Evolutionary conservation across 2,329 filamentous ascomycete genomes (phyloP).

Genomic region (Aspergillus fumigatus): DNA sequence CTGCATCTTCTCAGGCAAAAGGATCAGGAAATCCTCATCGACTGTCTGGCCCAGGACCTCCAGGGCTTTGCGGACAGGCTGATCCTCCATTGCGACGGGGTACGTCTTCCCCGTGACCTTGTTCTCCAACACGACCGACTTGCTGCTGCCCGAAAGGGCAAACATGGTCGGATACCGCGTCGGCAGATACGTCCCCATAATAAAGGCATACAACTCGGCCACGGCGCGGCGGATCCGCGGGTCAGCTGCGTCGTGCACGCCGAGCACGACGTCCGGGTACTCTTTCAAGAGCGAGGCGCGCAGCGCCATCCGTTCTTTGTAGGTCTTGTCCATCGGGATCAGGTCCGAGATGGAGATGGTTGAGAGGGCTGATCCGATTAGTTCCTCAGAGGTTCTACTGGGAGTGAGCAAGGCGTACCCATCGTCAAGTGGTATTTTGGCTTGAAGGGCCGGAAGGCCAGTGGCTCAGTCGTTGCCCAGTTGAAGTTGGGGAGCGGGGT

Average conservation of each 20-base stretch:
- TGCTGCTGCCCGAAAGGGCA: too few relatives aligned
- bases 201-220: slow-evolving; percentile 53
- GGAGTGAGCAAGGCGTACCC: slow-evolving; percentile 40
- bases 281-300: slow-evolving; percentile 46
- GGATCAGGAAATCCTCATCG: slow-evolving; percentile 58
- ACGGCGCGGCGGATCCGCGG: slow-evolving; percentile 45
- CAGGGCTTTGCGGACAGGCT: slow-evolving; percentile 28
- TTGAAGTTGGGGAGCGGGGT: slow-evolving; percentile 48
- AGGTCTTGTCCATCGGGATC: slow-evolving; percentile 57
- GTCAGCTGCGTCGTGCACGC: slow-evolving; percentile 36
- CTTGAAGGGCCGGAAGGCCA: slow-evolving; percentile 56
- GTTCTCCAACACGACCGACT: slow-evolving; percentile 32
- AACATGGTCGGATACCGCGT: slow-evolving; percentile 54
- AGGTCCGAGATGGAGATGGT: slow-evolving; percentile 51
- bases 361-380: slow-evolving; percentile 45
- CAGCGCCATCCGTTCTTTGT: slow-evolving; percentile 48
- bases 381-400: not conserved
- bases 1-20: slow-evolving; percentile 39
- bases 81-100: slow-evolving; percentile 20
- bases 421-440: slow-evolving; percentile 61
- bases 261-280: slow-evolving; percentile 39
- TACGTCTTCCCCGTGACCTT: slow-evolving; percentile 41
- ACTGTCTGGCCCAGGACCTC: slow-evolving; percentile 48
- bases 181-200: slow-evolving; percentile 53
- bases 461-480: slow-evolving; percentile 48